Base-by-base conservation (phyloP, 129 eudicot species). In the Mikania micrantha region DNA sequence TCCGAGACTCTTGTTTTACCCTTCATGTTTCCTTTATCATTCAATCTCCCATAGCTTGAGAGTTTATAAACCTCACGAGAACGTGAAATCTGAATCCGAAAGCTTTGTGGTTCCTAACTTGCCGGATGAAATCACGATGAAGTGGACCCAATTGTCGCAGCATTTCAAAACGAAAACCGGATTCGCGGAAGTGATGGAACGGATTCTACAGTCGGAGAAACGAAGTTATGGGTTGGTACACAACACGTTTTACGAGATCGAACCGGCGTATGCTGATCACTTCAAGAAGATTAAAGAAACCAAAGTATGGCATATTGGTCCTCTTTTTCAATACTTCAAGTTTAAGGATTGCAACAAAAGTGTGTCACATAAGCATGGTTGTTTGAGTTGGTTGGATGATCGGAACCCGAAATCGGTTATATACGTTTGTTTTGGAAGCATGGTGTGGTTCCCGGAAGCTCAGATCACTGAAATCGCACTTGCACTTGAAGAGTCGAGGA, bases 401-500 rank as follows among this genome's bases (percentile, higher is more conserved):
- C 80, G 66, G 57, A 50, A 29, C 11, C 71, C 66, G 7, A 50
- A 81, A 1, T 70, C 79, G 8, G 86, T 81, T 4, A 70, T 81
- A 25, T 85, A 62, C 50, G 73, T 64, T 41, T 79, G 81, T 42
- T 85, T 82, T 6, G 88, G 91, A 3, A 85, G 88, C 28, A 47
- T 82, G 71, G 78, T 60, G 1, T 63, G 25, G 8, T 80, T 85
- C 41, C 52, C 74, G 1, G 70, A 74, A 9, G 60, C 73, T 70
- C 91, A 82, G 31, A 48, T 85, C 22, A 74, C 62, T 0, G 81
- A 85, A 67, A 74, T 82, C 1, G 85, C 85, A 1, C 39, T 66
- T 28, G 92, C 83, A 36, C 71, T 86, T 15, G 82, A 85, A 45
- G 66, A 53, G 39, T 60, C 77, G 0, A 41, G 52, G 27, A 17